Evolutionary conservation across 257 asterid genomes (phyloP).

Genomic region (Hygrophila difformis): DNA sequence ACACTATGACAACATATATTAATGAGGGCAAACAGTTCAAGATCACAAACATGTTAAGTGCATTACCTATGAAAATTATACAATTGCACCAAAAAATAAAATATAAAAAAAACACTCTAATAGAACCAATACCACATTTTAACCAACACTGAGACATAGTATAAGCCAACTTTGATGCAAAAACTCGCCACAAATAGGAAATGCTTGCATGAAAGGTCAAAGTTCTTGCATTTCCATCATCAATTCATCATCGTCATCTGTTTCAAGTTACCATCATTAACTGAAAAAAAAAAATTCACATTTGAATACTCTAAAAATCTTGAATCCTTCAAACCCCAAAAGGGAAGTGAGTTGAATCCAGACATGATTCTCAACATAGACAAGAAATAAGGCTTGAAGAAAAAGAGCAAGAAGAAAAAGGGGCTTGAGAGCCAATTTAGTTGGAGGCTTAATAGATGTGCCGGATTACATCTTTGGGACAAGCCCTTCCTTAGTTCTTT

Average conservation of each 20-base stretch:
- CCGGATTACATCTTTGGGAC: constrained; percentile 25
- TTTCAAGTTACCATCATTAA: constrained; percentile 4
- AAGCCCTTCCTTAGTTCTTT: too few species aligned
- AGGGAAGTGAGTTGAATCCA: constrained; percentile 29
- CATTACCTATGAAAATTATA: background rate
- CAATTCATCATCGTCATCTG: constrained; percentile 68
- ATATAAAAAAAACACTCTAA: constrained; percentile 11
- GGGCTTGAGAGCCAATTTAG: too few species aligned
- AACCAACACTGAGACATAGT: constrained; percentile 20
- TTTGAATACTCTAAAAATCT: constrained; percentile 8
- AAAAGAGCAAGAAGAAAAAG: background rate
- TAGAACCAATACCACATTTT: constrained; percentile 27
- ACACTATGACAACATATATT: too few species aligned
- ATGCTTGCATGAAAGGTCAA: constrained; percentile 65
- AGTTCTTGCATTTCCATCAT: constrained; percentile 76
- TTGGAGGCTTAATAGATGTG: constrained; percentile 22
- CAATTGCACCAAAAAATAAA: too few species aligned
- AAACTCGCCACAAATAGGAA: constrained; percentile 70
- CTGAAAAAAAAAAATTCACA: constrained; percentile 6
- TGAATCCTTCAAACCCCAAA: background rate
- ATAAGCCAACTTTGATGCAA: constrained; percentile 74
- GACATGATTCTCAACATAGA: constrained; percentile 41
- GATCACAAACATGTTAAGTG: too few species aligned
- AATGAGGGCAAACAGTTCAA: too few species aligned
- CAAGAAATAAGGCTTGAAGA: constrained; percentile 7